Evolutionary conservation across 2,329 filamentous ascomycete species (phyloP), one percentile per base, ranked within the genome.

Genomic region (Trichoderma arundinaceum): DNA sequence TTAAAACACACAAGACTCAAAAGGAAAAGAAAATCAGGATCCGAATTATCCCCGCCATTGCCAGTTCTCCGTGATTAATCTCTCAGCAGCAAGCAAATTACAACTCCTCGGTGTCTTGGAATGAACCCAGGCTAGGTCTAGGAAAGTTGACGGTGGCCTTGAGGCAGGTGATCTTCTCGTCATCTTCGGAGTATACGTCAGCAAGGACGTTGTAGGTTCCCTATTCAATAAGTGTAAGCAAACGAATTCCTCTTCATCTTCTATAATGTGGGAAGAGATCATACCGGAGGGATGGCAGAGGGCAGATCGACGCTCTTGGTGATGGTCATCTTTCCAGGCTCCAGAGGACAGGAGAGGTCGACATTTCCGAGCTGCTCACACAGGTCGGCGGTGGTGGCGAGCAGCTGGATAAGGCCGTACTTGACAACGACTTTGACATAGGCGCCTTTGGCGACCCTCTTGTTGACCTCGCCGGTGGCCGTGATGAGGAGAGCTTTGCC

Each of bases 321-420:
- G 71, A 99, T 81, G 43, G 81, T 81, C 74, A 93, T 83, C 22
- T 88, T 80, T 67, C 94, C 94, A 80, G 92, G 87, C 79, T 96
- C 83, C 66, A 99, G 85, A 56, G 95, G 95, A 79, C 95, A 99
- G 72, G 92, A 81, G 65, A 98, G 82, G 72, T 97, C 92, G 51
- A 97, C 92, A 71, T 97, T 93, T 76, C 86, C 83, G 70, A 96
- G 87, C 77, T 96, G 90, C 67, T 97, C 91, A 82, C 95, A 99
- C 43, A 98, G 86, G 75, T 97, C 90, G 73, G 90, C 88, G 71
- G 84, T 86, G 70, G 91, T 91, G 77, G 86, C 92, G 78, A 99
- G 88, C 69, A 99, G 86, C 64, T 88, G 91, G 78, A 99, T 97
- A 70, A 97, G 84, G 67, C 94, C 94, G 78, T 96, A 97, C 81